phyloP scores from a whole-genome alignment of 2,329 filamentous ascomycete species.

The Sporothrix schenckii region DNA sequence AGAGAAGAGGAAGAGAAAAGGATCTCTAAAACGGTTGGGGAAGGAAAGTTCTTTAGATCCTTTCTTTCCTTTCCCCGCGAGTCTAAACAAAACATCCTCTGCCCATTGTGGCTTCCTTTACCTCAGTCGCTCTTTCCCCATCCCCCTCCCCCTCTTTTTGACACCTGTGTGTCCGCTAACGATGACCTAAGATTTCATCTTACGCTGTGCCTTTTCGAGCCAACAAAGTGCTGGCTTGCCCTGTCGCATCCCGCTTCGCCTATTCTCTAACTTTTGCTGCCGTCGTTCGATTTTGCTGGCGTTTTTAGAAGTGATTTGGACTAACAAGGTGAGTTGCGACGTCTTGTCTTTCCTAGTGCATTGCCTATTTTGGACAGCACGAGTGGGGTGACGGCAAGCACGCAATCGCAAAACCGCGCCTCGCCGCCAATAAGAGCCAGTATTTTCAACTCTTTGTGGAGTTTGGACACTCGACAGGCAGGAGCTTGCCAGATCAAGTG shows the following conservation, averaged over 20 bases:
- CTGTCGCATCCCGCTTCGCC: slow-evolving; percentile 2
- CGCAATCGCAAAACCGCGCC: slow-evolving; percentile 30
- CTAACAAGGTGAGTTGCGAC: slow-evolving; percentile 18
- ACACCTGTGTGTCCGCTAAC: not conserved
- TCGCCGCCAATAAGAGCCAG: slow-evolving; percentile 25
- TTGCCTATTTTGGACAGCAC: slow-evolving; percentile 30
- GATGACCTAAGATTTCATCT: slow-evolving; percentile 6
- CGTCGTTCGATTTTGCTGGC: slow-evolving; percentile 3
- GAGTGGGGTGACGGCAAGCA: slow-evolving; percentile 30
- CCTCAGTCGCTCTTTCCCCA: not conserved
- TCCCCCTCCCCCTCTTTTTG: not conserved
- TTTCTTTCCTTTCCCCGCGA: slow-evolving; percentile 18
- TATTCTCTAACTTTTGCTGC: not conserved
- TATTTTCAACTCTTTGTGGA: slow-evolving; percentile 20
- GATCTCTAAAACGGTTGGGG: slow-evolving; percentile 1
- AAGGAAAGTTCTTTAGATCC: slow-evolving; percentile 23
- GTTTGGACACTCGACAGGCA: not conserved
- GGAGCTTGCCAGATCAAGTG: slow-evolving; percentile 24
- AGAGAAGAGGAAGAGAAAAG: not conserved
- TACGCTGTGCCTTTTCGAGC: slow-evolving; percentile 10
- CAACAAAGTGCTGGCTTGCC: slow-evolving; percentile 12
- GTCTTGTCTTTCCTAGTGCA: slow-evolving; percentile 16
- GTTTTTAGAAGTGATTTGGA: not conserved
- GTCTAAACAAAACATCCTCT: slow-evolving; percentile 22
- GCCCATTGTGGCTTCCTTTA: slow-evolving; percentile 27